A percentile compares a stretch with the other conserved stretches of the same genome.
These are phyloP conservation scores for Tilletia indica DNA, from an alignment of 1,284 basidiomycete genomes.

Conservation along the genomic window DNA sequence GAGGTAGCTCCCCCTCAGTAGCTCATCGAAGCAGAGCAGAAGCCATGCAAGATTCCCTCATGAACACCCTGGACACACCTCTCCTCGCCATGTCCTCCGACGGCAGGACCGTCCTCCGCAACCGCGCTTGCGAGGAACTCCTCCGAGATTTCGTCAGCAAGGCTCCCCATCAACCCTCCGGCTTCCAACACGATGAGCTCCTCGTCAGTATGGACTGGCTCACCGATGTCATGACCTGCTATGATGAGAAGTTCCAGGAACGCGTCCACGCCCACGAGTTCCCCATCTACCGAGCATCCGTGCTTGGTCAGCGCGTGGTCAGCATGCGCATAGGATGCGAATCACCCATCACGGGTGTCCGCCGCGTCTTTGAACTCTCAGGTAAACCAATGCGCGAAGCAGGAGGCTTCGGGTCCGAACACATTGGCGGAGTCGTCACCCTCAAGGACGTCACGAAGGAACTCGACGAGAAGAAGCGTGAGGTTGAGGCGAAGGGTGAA, in stretches of 20 bases:
- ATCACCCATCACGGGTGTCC: slow-evolving; percentile 32
- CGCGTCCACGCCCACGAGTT: slow-evolving; percentile 23
- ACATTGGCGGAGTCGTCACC: slow-evolving; percentile 46
- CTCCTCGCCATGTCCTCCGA: slow-evolving; percentile 43
- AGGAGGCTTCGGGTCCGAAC: slow-evolving; percentile 39
- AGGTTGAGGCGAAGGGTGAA: slow-evolving; percentile 39
- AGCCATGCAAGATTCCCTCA: slow-evolving; percentile 34
- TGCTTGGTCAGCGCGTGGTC: slow-evolving; percentile 35
- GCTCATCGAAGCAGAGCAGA: slow-evolving; percentile 32
- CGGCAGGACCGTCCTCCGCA: slow-evolving; percentile 40
- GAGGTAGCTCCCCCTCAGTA: slow-evolving; percentile 34
- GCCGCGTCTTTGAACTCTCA: slow-evolving; percentile 34
- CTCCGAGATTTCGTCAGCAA: slow-evolving; percentile 36
- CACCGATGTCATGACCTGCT: slow-evolving; percentile 44
- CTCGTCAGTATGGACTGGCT: slow-evolving; percentile 44
- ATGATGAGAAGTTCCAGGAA: slow-evolving; percentile 36
- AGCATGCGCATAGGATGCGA: slow-evolving; percentile 38
- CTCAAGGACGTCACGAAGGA: slow-evolving; percentile 40
- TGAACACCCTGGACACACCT: slow-evolving; percentile 41
- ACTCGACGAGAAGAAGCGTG: slow-evolving; percentile 23
- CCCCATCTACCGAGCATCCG: slow-evolving; percentile 46
- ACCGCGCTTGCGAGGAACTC: slow-evolving; percentile 45
- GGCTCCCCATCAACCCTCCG: slow-evolving; percentile 13
- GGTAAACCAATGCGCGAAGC: slow-evolving; percentile 44
- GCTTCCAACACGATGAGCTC: slow-evolving; percentile 22